phyloP scores from a whole-genome alignment of 2,329 filamentous ascomycete genomes.

The Aspergillus cejpii region DNA sequence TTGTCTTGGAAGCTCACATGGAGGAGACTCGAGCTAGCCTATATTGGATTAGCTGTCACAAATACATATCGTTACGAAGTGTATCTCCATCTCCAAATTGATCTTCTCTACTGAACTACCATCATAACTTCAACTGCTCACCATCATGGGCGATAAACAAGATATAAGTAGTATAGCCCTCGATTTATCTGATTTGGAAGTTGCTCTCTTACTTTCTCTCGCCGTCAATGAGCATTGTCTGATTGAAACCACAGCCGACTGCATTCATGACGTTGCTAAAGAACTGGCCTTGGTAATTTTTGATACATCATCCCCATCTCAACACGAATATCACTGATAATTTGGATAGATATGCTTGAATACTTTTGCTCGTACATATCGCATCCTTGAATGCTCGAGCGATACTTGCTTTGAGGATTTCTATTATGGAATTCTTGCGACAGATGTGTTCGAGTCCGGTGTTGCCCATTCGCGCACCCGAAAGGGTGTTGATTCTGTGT shows the following conservation, averaged over 20 bases:
- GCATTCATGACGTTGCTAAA: conserved; percentile 61
- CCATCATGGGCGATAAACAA: conserved; percentile 14
- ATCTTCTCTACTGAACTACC: not conserved
- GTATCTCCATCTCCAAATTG: not conserved
- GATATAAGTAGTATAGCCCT: conserved; percentile 63
- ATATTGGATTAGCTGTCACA: not conserved
- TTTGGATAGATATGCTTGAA: conserved; percentile 55
- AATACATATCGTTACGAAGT: not conserved
- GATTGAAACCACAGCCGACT: conserved; percentile 61
- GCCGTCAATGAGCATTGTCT: conserved; percentile 81
- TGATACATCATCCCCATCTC: not conserved
- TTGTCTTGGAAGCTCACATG: not conserved
- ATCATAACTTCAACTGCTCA: not conserved
- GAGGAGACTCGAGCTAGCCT: not conserved
- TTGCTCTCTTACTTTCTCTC: conserved; percentile 76
- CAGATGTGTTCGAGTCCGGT: conserved; percentile 25
- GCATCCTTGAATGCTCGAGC: conserved; percentile 64
- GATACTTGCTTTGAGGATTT: conserved; percentile 77
- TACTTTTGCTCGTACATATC: conserved; percentile 65
- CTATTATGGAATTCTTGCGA: conserved; percentile 58
- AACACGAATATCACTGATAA: conserved; percentile 1
- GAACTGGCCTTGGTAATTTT: conserved; percentile 62
- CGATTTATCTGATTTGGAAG: conserved; percentile 75
- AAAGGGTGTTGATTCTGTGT: conserved; percentile 18
- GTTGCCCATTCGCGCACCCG: conserved; percentile 10